Evolutionary conservation across 305 asterid genomes (phyloP), one percentile per base, ranked within the genome.

Genomic region (Fraxinus latifolia): DNA sequence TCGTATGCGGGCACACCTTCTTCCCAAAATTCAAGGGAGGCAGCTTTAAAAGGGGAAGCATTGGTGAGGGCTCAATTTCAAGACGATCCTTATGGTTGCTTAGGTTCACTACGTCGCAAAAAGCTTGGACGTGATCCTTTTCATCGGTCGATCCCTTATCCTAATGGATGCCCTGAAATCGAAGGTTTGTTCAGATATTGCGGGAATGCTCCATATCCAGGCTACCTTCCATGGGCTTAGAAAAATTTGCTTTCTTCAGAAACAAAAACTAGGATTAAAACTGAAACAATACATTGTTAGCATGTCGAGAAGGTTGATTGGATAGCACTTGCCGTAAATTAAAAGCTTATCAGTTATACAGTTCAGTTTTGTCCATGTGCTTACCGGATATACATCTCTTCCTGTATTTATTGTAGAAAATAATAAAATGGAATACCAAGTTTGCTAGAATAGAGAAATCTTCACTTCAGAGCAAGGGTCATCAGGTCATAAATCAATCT

Each of bases 161-260:
- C 99, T 11, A 93, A 90, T 68, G 99, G 98, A 11, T 95, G 99
- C 58, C 99, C 98, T 4, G 99, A 95, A 86, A 91, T 95, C 15
- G 87, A 88, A 80, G 94, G 93, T n/a, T 81, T 95, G 89, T 94
- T 95, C 83, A 89, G 88, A 87, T 93, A 91, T 77, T 95, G 99
- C 87, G 97, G 97, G 15, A 76, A 88, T 83, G 82, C 87, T 58
- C 91, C 91, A 33, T 95, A 90, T 88, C 91, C 96, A 42, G 97
- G 91, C 27, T 83, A 79, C 79, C 90, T 95, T 73, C 99, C 98
- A 29, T 95, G 98, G 99, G 87, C 89, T 74, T 74, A 80, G 80
- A 76, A 78, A 60, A 37, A 15, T 29, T 72, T 37, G 3, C 34
- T 36, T 39, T 55, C 42, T 55, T 80, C 39, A 27, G 21, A 68